Percentiles rank a stretch among this genome's conserved stretches.
Conservation (phyloP, 441 rosid genomes). For the Hura crepitans region DNA sequence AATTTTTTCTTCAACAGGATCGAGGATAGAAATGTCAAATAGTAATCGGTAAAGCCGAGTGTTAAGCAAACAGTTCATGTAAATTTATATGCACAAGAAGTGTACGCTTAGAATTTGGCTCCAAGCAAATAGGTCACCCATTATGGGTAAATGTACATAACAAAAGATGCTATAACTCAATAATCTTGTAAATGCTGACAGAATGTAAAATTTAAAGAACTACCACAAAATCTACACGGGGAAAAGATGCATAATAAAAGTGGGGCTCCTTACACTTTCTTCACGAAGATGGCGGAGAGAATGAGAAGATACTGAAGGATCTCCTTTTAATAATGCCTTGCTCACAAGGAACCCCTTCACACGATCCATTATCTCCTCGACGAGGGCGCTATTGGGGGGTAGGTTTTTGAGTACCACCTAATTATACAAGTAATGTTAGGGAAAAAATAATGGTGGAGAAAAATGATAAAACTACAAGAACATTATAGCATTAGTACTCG, state of each 20-base stretch:
- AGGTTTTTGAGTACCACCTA: conserved; percentile 84
- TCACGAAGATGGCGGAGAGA: conserved; percentile 65
- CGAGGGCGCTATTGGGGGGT: conserved; percentile 84
- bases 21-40: neutral
- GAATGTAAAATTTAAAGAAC: neutral
- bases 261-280: conserved; percentile 51
- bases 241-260: neutral
- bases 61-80: neutral
- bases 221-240: neutral
- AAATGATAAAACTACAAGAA: neutral
- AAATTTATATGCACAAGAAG: neutral
- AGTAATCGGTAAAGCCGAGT: neutral
- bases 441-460: conserved; percentile 1
- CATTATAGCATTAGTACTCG: neutral
- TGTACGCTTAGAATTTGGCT: neutral
- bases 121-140: conserved; percentile 2
- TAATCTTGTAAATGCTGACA: neutral
- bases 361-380: conserved; percentile 82
- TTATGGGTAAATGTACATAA: neutral
- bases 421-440: conserved; percentile 9
- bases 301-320: conserved; percentile 62
- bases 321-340: conserved; percentile 84
- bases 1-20: neutral
- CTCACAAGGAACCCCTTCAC: conserved; percentile 86
- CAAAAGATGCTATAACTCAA: neutral